Evolutionary conservation across 495 filamentous ascomycete genomes (phyloP).

Genomic region (Zalerion maritima): DNA sequence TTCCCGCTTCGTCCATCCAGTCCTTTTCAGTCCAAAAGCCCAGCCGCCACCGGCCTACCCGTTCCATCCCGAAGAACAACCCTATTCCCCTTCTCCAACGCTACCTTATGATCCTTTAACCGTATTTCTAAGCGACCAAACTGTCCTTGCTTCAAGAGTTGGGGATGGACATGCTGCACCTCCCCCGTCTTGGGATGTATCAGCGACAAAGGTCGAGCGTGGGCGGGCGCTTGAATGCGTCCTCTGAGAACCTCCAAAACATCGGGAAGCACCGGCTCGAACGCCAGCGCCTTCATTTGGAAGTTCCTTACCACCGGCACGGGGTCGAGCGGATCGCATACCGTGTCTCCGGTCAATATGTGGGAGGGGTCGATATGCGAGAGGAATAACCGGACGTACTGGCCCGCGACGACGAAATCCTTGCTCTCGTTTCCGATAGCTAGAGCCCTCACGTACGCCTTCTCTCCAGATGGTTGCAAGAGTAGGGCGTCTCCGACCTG

Average conservation of each 20-base stretch:
- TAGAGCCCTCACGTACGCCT: constrained; percentile 60
- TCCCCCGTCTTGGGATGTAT: constrained; percentile 63
- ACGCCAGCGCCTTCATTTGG: constrained; percentile 69
- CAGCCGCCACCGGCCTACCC: constrained; percentile 79
- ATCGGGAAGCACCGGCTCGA: constrained; percentile 80
- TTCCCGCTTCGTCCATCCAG: background rate
- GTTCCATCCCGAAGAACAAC: constrained; percentile 66
- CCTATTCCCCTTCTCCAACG: constrained; percentile 60
- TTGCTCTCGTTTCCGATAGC: constrained; percentile 54
- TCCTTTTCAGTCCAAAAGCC: constrained; percentile 51
- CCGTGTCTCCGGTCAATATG: constrained; percentile 67
- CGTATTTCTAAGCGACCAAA: constrained; percentile 44
- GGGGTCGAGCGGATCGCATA: constrained; percentile 54
- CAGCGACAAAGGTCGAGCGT: constrained; percentile 52
- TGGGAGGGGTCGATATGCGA: constrained; percentile 74
- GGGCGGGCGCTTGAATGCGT: constrained; percentile 62
- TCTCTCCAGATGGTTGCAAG: constrained; percentile 66
- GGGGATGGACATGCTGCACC: constrained; percentile 67
- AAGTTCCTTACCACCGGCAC: constrained; percentile 56
- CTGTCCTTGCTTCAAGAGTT: constrained; percentile 57
- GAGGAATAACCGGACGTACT: constrained; percentile 72
- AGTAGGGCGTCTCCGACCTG: constrained; percentile 73
- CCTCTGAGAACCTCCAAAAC: constrained; percentile 78
- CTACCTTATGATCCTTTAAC: constrained; percentile 61
- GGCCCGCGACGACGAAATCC: constrained; percentile 94